These are phyloP conservation scores for Atkinsonella hypoxylon DNA, from an alignment of 2,329 filamentous ascomycete genomes.

Conservation along the genomic window DNA sequence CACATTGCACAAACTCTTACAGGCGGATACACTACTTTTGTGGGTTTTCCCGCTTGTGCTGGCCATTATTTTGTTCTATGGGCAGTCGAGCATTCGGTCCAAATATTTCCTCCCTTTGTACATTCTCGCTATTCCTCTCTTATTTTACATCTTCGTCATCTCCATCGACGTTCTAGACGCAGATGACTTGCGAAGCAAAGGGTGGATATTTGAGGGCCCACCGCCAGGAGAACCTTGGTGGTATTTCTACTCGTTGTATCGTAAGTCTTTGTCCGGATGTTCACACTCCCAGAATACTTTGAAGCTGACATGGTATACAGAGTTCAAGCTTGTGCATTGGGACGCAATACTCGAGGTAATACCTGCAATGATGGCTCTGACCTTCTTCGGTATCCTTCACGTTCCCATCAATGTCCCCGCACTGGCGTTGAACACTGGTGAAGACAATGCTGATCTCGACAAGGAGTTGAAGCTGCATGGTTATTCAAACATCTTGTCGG, in stretches of 20 bases:
- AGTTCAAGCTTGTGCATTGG: constrained; percentile 74
- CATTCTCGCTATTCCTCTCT: constrained; percentile 64
- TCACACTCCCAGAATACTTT: too few species aligned
- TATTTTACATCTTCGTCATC: constrained; percentile 70
- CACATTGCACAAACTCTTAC: constrained; percentile 64
- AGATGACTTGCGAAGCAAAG: constrained; percentile 52
- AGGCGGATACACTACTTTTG: constrained; percentile 61
- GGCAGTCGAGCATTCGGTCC: constrained; percentile 65
- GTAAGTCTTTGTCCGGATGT: constrained; percentile 34
- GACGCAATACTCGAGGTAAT: constrained; percentile 70
- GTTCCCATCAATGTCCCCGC: constrained; percentile 98
- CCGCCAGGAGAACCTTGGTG: constrained; percentile 84
- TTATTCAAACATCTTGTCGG: constrained; percentile 83
- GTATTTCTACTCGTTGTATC: constrained; percentile 93
- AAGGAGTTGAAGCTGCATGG: constrained; percentile 87
- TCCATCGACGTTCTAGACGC: constrained; percentile 57
- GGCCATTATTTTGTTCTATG: constrained; percentile 62
- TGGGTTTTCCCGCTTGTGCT: constrained; percentile 74
- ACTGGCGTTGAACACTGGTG: constrained; percentile 75
- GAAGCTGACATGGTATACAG: constrained; percentile 28
- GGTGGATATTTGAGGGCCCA: constrained; percentile 89
- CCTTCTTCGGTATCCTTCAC: constrained; percentile 93
- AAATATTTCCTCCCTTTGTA: constrained; percentile 80
- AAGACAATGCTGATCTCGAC: constrained; percentile 86
- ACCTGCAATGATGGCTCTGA: constrained; percentile 91